Conservation (phyloP, 768 basidiomycete genomes). For the Tremella mesenterica region DNA sequence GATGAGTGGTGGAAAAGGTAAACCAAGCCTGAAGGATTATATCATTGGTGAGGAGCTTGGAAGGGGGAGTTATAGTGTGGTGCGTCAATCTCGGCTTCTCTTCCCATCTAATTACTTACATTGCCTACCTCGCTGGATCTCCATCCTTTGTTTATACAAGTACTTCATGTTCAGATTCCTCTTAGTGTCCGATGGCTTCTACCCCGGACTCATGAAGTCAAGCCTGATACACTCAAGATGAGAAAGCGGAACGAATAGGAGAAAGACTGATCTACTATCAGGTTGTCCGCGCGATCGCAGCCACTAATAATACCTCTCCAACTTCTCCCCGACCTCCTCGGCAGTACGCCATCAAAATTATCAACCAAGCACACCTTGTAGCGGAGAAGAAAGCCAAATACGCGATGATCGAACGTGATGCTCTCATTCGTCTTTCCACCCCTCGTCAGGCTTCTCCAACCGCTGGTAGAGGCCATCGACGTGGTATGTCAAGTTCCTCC, state of each 20-base stretch:
- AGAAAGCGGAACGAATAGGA: neutral
- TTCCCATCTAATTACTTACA: too few relatives aligned
- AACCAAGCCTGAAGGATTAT: conserved; percentile 36
- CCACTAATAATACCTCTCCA: conserved; percentile 20
- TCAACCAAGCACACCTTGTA: conserved; percentile 45
- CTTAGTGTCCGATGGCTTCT: neutral
- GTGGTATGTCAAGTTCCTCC: conserved; percentile 27
- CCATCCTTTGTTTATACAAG: too few relatives aligned
- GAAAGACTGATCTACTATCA: conserved; percentile 1
- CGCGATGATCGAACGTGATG: conserved; percentile 45
- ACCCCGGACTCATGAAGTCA: neutral
- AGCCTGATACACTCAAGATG: neutral
- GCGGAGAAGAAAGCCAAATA: conserved; percentile 45
- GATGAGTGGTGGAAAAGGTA: neutral
- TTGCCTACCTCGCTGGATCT: too few relatives aligned
- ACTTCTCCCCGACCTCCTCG: conserved; percentile 18
- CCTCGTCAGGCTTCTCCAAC: conserved; percentile 17
- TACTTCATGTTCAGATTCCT: too few relatives aligned
- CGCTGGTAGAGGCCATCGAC: conserved; percentile 13
- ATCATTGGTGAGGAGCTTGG: conserved; percentile 44
- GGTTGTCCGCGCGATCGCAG: conserved; percentile 22
- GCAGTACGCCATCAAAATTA: conserved; percentile 45
- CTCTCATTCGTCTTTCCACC: conserved; percentile 37
- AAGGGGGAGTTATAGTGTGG: conserved; percentile 44
- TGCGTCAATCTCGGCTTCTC: conserved; percentile 9